Evolutionary conservation across 257 asterid genomes (phyloP), one percentile per base, ranked within the genome.

Genomic region (Ilex aquifolium): DNA sequence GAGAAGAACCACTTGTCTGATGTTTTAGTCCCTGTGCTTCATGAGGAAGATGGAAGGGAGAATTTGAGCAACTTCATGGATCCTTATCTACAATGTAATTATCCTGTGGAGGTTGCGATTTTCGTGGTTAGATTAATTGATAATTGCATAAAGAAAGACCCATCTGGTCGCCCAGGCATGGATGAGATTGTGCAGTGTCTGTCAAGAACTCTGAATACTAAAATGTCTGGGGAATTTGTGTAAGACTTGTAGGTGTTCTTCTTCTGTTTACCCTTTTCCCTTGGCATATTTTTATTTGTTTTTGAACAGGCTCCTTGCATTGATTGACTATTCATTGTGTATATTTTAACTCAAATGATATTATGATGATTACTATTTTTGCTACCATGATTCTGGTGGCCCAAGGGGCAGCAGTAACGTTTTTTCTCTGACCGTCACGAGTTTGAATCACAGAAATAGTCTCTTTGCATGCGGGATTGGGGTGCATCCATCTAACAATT

Each of bases 111-210:
- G 30, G 74, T 79, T 60, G 91, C 74, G 1, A 32, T 78, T 14
- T 66, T 72, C 10, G 16, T 89, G 72, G 62, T 87, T 64, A 59
- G 76, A 75, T 63, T 89, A 77, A 71, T 81, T 13, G 75, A 75
- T 64, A 69, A 66, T 62, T 89, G 96, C 82, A 67, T 89, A 16
- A 66, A 78, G 76, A 88, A 83, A 65, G 83, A 85, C 60, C 90
- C 95, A 5, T 75, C 83, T 0, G 75, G 67, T 44, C 88, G 96
- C 49, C 96, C 95, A 0, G 69, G 72, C 71, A 89, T 78, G 86
- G 89, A 88, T 64, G 91, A 80, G 30, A 69, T 87, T 66, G 82
- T 82, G 50, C 89, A 81, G 83, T 66, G 82, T 13, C 70, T 92
- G 44, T 77, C 95, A 5, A 82, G 84, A 68, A 60, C 86, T 40